Conservation (phyloP, 1,284 basidiomycete species). For the Ustilago loliicola region DNA sequence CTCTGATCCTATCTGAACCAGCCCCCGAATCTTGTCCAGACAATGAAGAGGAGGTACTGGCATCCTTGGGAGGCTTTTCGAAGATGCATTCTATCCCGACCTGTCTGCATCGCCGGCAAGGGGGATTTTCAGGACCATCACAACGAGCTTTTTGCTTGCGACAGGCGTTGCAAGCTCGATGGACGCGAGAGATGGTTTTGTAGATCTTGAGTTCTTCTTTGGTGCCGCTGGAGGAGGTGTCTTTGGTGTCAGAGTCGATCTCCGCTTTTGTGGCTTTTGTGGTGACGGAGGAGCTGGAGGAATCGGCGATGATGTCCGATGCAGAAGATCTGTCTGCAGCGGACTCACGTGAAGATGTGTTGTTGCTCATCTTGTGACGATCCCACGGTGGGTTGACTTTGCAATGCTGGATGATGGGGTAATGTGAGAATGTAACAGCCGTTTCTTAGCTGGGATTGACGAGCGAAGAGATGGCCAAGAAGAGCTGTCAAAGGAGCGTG, state of each 20-base stretch:
- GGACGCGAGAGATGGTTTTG: slow-evolving; percentile 51
- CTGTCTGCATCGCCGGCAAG: slow-evolving; percentile 87
- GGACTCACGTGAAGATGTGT: slow-evolving; percentile 9
- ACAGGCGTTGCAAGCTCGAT: slow-evolving; percentile 57
- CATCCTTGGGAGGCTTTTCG: slow-evolving; percentile 91
- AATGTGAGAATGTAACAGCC: background rate
- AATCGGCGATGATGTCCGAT: slow-evolving; percentile 7
- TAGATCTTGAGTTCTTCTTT: slow-evolving; percentile 46
- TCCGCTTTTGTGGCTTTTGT: background rate
- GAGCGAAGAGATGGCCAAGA: background rate
- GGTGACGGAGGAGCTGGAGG: slow-evolving; percentile 5
- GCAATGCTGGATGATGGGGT: background rate
- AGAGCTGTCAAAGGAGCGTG: background rate
- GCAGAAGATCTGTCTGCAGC: slow-evolving; percentile 7
- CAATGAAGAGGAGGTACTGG: slow-evolving; percentile 30
- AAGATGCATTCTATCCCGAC: slow-evolving; percentile 87
- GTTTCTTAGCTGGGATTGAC: background rate
- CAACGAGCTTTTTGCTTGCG: slow-evolving; percentile 55
- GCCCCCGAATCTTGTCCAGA: slow-evolving; percentile 73
- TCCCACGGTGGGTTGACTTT: background rate
- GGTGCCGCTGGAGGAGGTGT: slow-evolving; percentile 6
- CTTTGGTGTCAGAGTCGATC: slow-evolving; percentile 9
- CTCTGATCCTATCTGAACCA: slow-evolving; percentile 35
- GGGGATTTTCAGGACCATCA: slow-evolving; percentile 74
- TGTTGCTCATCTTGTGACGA: slow-evolving; percentile 19